These are phyloP conservation scores for Penicillium sp. DNA, from an alignment of 2,329 filamentous ascomycete genomes.

Conservation along the genomic window DNA sequence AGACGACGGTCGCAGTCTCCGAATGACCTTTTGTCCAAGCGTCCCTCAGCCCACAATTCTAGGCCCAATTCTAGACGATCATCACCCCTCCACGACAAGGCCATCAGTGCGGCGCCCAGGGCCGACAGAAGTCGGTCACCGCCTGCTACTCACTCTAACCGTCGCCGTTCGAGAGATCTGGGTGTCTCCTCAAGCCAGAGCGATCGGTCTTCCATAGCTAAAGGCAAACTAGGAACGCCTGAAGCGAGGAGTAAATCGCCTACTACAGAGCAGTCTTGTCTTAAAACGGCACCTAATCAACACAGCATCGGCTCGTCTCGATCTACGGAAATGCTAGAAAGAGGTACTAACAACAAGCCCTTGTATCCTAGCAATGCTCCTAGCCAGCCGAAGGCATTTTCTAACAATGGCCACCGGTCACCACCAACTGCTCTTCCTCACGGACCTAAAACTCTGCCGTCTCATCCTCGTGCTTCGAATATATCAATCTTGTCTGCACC, in stretches of 20 bases:
- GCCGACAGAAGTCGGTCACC: slow-evolving; percentile 38
- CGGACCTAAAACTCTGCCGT: slow-evolving; percentile 39
- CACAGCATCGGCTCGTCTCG: slow-evolving; percentile 17
- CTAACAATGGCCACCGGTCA: slow-evolving; percentile 28
- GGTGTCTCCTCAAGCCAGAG: slow-evolving; percentile 19
- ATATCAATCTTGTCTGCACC: slow-evolving; percentile 51
- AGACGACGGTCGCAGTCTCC: slow-evolving; percentile 61
- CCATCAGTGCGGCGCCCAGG: slow-evolving; percentile 46
- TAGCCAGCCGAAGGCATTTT: slow-evolving; percentile 38
- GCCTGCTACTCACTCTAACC: slow-evolving; percentile 27
- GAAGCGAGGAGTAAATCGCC: slow-evolving; percentile 24
- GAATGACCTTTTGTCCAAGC: slow-evolving; percentile 47
- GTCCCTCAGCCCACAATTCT: slow-evolving; percentile 60
- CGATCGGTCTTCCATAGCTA: slow-evolving; percentile 17
- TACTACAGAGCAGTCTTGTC: slow-evolving; percentile 22
- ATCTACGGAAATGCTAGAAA: slow-evolving; percentile 14
- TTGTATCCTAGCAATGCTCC: slow-evolving; percentile 31
- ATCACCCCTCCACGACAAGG: slow-evolving; percentile 62
- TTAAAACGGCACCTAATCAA: slow-evolving; percentile 18
- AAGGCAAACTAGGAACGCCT: slow-evolving; percentile 18
- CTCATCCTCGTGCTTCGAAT: slow-evolving; percentile 44
- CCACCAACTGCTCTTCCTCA: slow-evolving; percentile 47
- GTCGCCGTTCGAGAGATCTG: slow-evolving; percentile 27
- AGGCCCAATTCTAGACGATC: slow-evolving; percentile 64
- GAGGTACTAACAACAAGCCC: slow-evolving; percentile 24